Evolutionary conservation across 2,329 filamentous ascomycete genomes (phyloP).

Genomic region (Purpureocillium lavendulum): DNA sequence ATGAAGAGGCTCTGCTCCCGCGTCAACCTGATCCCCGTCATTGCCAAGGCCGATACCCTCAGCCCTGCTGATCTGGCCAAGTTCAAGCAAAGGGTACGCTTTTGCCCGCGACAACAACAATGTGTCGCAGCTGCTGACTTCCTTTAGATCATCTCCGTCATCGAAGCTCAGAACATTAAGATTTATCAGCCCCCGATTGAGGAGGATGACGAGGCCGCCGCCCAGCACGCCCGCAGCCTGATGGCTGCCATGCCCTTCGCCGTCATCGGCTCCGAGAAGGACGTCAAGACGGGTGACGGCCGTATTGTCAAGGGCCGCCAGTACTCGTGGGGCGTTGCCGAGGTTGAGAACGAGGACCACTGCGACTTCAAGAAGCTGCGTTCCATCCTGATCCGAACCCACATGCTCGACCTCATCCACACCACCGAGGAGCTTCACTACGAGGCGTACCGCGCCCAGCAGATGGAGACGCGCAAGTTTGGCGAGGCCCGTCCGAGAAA

Average conservation of each 20-base stretch:
- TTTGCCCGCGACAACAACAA: background rate
- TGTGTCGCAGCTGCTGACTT: constrained; percentile 16
- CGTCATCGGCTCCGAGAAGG: constrained; percentile 98
- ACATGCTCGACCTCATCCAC: constrained; percentile 99
- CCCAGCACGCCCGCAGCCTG: constrained; percentile 86
- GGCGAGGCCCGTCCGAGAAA: constrained; percentile 95
- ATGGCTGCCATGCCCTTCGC: constrained; percentile 98
- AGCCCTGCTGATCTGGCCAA: constrained; percentile 84
- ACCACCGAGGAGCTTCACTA: constrained; percentile 99
- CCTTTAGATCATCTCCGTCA: constrained; percentile 77
- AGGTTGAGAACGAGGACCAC: constrained; percentile 99
- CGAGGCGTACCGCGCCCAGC: constrained; percentile 96
- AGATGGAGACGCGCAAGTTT: constrained; percentile 99
- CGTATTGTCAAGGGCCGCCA: constrained; percentile 98
- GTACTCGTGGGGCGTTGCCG: constrained; percentile 98
- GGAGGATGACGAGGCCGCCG: constrained; percentile 95
- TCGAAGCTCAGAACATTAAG: constrained; percentile 98
- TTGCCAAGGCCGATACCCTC: constrained; percentile 97
- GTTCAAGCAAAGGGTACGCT: constrained; percentile 87
- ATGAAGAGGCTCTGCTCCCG: constrained; percentile 99
- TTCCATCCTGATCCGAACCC: constrained; percentile 95
- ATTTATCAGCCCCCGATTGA: constrained; percentile 97
- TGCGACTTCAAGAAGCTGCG: constrained; percentile 99
- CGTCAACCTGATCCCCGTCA: constrained; percentile 96
- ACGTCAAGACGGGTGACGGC: constrained; percentile 91